Evolutionary conservation across 2,329 filamentous ascomycete genomes (phyloP), one percentile per base, ranked within the genome.

Genomic region (Plectosphaerella cucumerina): DNA sequence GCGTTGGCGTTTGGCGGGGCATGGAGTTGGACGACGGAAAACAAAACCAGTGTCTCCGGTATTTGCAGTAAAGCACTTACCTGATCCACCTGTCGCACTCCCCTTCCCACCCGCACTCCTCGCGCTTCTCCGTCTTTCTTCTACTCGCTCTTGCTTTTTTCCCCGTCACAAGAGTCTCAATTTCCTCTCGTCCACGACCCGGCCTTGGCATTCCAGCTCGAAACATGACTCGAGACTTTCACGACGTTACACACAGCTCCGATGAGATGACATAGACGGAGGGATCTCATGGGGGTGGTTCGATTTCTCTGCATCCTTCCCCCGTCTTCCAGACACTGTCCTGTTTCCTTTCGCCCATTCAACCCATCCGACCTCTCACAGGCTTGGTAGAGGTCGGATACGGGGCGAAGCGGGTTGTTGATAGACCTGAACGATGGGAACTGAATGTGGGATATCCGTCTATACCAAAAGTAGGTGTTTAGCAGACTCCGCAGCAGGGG

Each of bases 401-500:
- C 26, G 26, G 26, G 26, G 26, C 26, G 26, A 31, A 11, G 26
- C 26, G 12, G 26, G 26, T 31, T 31, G 26, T 31, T 33, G 43
- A 45, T 45, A 45, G 43, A 45, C 43, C n/a, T 26, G 23, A 22
- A 45, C 43, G 43, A 23, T 23, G 20, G 43, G 31, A 26, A 17
- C 26, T 45, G 43, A 31, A 31, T 11, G 26, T 31, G 26, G 12
- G 26, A 31, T 31, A 31, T 31, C 26, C 41, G 47, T 50, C 45
- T 44, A 53, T 53, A 53, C 49, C 51, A 53, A 34, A 50, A 45
- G 34, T 34, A 48, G 20, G 31, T 41, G 47, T 43, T 39, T 26
- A 50, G 48, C 23, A 34, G 14, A 14, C n/a, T n/a, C n/a, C 26
- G 26, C 26, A 31, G 26, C 26, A 31, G 26, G 26, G 26, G 12